Conservation (phyloP, 2,329 filamentous ascomycete genomes). For the Mycocentrospora acerina region DNA sequence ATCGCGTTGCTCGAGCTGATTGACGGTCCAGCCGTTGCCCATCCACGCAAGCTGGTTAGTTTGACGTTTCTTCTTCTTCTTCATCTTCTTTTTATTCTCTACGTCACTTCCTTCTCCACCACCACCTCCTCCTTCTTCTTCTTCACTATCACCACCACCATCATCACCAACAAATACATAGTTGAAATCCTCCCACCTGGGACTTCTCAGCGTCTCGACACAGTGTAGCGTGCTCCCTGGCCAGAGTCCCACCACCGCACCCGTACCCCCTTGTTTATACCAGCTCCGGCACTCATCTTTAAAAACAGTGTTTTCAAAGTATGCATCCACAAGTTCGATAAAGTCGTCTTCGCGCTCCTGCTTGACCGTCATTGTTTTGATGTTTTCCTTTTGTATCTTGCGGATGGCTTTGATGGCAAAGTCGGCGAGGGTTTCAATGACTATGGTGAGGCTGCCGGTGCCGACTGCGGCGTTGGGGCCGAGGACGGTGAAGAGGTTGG, state of each 20-base stretch:
- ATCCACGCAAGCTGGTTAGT: conserved; percentile 38
- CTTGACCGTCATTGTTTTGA: too few species aligned
- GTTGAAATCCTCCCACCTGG: conserved; percentile 38
- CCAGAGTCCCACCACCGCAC: conserved; percentile 34
- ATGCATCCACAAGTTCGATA: conserved; percentile 31
- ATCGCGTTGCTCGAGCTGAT: conserved; percentile 34
- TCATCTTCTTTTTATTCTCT: conserved; percentile 27
- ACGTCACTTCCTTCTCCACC: conserved; percentile 10
- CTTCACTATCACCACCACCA: too few species aligned
- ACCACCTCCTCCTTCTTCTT: conserved; percentile 18
- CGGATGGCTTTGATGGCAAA: conserved; percentile 44
- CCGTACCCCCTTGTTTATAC: too few species aligned
- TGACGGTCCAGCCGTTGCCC: conserved; percentile 35
- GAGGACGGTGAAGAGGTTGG: conserved; percentile 48
- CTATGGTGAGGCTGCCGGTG: conserved; percentile 43
- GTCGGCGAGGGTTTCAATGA: conserved; percentile 44
- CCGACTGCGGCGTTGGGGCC: conserved; percentile 46
- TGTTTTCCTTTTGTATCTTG: conserved; percentile 47
- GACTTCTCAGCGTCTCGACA: conserved; percentile 34
- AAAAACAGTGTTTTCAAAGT: conserved; percentile 38
- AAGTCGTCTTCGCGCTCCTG: conserved; percentile 33
- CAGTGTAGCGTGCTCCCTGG: conserved; percentile 36
- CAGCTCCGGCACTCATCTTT: conserved; percentile 38
- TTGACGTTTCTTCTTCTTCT: too few species aligned
- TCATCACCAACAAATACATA: conserved; percentile 33